phyloP scores from a whole-genome alignment of 495 filamentous ascomycete species.

The Aspergillus sclerotioniger region DNA sequence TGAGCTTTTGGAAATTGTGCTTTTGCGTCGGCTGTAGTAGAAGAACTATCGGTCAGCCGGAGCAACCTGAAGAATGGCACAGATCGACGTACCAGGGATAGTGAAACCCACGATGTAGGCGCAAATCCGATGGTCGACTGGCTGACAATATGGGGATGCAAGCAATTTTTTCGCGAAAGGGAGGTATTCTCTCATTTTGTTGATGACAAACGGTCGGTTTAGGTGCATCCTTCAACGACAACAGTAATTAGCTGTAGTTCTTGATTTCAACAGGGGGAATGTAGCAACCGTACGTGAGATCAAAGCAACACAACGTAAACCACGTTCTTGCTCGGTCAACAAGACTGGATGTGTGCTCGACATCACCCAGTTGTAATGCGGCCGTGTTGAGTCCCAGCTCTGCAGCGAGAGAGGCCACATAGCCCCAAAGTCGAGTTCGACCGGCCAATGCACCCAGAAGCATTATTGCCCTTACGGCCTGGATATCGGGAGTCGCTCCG shows the following conservation, averaged over 20 bases:
- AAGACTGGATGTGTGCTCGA: background rate
- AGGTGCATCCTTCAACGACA: background rate
- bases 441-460: background rate
- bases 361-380: background rate
- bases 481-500: background rate
- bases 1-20: background rate
- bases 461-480: constrained; percentile 1
- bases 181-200: constrained; percentile 6
- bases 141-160: background rate
- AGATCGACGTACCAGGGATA: background rate
- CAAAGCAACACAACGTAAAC: constrained; percentile 7
- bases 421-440: background rate
- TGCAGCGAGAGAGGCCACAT: background rate
- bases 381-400: constrained; percentile 6
- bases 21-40: constrained; percentile 5
- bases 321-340: constrained; percentile 2
- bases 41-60: no score
- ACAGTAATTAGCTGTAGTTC: background rate
- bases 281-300: constrained; percentile 6
- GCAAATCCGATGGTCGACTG: constrained; percentile 6
- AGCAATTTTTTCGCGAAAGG: background rate
- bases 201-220: constrained; percentile 1
- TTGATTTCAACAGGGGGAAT: no score
- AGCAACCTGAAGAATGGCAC: background rate
- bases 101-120: constrained; percentile 3